A percentile compares a stretch with the other conserved stretches of the same genome.
These are phyloP conservation scores for Neocallimastix lanati DNA, from an alignment of 192 early-diverging fungal species.

Conservation along the genomic window DNA sequence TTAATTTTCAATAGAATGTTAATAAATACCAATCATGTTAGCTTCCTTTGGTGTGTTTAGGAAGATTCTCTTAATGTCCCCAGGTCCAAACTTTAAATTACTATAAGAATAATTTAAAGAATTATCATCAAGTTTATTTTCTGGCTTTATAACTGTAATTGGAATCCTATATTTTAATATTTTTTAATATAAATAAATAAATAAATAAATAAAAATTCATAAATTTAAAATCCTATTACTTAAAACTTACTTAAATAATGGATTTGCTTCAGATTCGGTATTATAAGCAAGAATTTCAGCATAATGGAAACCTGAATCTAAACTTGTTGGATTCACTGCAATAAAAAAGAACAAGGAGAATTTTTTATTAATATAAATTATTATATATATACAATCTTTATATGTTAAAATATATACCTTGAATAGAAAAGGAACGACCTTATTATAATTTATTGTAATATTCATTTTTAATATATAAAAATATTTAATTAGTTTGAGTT, in stretches of 20 bases:
- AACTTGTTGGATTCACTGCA: slow-evolving; percentile 58
- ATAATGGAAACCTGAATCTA: slow-evolving; percentile 61
- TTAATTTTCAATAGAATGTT: too few species aligned
- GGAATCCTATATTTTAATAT: slow-evolving; percentile 63
- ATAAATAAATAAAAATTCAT: not conserved
- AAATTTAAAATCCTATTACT: not conserved
- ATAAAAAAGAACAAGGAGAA: slow-evolving; percentile 31
- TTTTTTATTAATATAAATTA: too few species aligned
- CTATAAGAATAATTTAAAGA: slow-evolving; percentile 29
- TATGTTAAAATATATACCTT: not conserved
- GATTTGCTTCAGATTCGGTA: slow-evolving; percentile 47
- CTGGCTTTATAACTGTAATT: slow-evolving; percentile 73
- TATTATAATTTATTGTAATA: too few species aligned
- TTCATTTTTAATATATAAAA: too few species aligned
- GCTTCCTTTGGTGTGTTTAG: slow-evolving; percentile 65
- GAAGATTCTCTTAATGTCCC: slow-evolving; percentile 61
- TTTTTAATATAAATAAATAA: not conserved
- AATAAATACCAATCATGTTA: slow-evolving; percentile 36
- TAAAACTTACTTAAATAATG: slow-evolving; percentile 4
- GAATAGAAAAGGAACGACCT: slow-evolving; percentile 1
- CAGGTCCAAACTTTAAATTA: slow-evolving; percentile 46
- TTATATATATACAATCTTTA: too few species aligned
- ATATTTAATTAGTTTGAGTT: too few species aligned
- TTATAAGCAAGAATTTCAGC: slow-evolving; percentile 67
- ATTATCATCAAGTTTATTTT: slow-evolving; percentile 12